Evolutionary conservation across 2,329 filamentous ascomycete genomes (phyloP), one percentile per base, ranked within the genome.

Genomic region (Knoxdaviesia capensis): DNA sequence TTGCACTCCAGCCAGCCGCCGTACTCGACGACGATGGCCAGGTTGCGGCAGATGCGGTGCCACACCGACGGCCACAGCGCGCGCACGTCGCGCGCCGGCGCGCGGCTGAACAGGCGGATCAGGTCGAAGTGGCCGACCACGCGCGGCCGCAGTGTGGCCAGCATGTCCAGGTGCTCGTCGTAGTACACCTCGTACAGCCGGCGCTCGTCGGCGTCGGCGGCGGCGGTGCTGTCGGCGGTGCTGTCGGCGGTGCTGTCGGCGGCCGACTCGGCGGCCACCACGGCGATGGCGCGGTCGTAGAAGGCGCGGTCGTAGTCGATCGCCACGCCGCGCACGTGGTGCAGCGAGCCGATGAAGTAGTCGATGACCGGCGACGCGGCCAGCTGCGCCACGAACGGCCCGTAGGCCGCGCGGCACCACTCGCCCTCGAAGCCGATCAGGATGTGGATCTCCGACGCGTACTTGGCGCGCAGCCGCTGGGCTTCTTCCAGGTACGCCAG

Each of bases 91-190:
- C 69, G 58, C 40, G 70, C 71, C 0, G 80, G 78, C 20, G 80
- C 66, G 44, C 74, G 69, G 51, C 81, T 86, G 56, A 90, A 68
- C 48, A 98, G 62, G 8, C 88, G 68, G 43, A 96, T 80, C 20
- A 98, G 71, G 60, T 98, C 90, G 56, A 98, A 93, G 60, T 98
- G 90, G 0, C 87, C 90, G 4, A 98, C 79, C 8, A 98, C 69
- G 6, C 73, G 72, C 32, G 90, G 90, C 49, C 64, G 63, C 48
- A 94, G 59, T 6, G 70, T 65, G 42, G 60, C 58, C 39, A 98
- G 39, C 87, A 98, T 93, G 20, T 76, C 74, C 46, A 71, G 69
- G 62, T 96, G 90, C 49, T 77, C 65, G 57, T 96, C 87, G 56
- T 93, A 96, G 62, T 94, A 98, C 48, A 76, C 73, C 54, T 75